phyloP scores from a whole-genome alignment of 1,284 basidiomycete genomes.

The Termitomyces sp. region DNA sequence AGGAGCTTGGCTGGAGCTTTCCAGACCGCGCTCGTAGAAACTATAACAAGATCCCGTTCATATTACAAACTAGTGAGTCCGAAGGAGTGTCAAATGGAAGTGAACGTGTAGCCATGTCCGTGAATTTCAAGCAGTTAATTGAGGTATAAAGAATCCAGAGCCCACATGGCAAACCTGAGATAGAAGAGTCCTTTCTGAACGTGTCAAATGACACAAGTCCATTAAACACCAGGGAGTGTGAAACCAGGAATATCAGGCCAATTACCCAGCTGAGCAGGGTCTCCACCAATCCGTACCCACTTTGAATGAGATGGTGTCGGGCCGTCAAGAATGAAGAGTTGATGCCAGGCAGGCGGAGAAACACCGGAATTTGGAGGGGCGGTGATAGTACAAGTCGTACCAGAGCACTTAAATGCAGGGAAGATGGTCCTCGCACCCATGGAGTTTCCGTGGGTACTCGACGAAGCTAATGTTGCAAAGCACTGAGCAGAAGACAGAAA shows the following conservation, averaged over 20 bases:
- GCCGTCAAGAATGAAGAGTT: slow-evolving; percentile 67
- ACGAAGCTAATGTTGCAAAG: slow-evolving; percentile 42
- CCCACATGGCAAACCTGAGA: not conserved
- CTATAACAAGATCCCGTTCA: not conserved
- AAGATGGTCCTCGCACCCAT: slow-evolving; percentile 70
- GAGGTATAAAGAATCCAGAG: slow-evolving; percentile 8
- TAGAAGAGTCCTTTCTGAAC: not conserved
- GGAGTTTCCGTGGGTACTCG: slow-evolving; percentile 74
- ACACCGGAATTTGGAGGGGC: slow-evolving; percentile 65
- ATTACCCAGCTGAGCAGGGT: slow-evolving; percentile 58
- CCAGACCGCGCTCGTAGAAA: not conserved
- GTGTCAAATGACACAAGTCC: not conserved
- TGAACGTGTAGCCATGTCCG: slow-evolving; percentile 2
- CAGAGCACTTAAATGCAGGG: slow-evolving; percentile 58
- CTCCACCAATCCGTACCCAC: slow-evolving; percentile 74
- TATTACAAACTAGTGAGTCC: not conserved
- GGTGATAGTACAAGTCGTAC: slow-evolving; percentile 58
- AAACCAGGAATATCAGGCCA: slow-evolving; percentile 67
- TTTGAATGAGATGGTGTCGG: slow-evolving; percentile 66
- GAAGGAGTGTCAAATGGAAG: not conserved
- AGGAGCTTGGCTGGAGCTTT: not conserved
- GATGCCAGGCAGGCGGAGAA: slow-evolving; percentile 73
- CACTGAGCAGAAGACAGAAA: not conserved
- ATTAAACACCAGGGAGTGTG: slow-evolving; percentile 44
- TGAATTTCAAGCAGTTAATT: not conserved